These are phyloP conservation scores for Acanthamoeba castellanii DNA, from an alignment of 208 protist species.

Conservation along the genomic window DNA sequence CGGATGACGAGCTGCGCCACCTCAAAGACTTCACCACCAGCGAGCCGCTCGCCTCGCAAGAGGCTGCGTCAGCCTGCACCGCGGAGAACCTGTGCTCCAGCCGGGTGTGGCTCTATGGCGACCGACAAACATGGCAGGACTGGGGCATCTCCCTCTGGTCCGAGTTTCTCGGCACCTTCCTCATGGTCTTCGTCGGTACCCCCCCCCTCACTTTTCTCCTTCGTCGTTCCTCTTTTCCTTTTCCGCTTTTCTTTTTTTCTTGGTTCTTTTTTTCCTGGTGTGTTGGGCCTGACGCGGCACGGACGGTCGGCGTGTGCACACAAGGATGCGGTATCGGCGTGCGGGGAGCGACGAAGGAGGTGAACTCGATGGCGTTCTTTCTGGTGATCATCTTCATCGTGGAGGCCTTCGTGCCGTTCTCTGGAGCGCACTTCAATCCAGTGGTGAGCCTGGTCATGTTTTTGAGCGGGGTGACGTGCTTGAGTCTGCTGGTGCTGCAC, in stretches of 20 bases:
- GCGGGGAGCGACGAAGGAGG: neutral
- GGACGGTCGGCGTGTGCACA: neutral
- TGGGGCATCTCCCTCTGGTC: constrained; percentile 47
- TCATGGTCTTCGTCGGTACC: constrained; percentile 14
- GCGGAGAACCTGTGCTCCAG: neutral
- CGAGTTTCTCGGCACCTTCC: constrained; percentile 31
- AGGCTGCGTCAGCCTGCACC: neutral
- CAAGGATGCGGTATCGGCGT: neutral
- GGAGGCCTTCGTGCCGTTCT: constrained; percentile 27
- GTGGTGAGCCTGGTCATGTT: constrained; percentile 30
- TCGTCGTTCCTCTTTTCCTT: neutral
- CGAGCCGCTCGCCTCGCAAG: neutral
- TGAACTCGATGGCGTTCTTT: constrained; percentile 6
- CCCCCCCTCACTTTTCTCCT: neutral
- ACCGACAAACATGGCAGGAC: constrained; percentile 22
- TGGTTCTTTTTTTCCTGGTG: neutral
- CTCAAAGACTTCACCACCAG: neutral
- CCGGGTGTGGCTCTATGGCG: neutral
- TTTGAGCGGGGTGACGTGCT: neutral
- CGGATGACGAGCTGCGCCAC: neutral
- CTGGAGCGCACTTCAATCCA: constrained; percentile 15
- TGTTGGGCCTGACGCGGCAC: too few species aligned
- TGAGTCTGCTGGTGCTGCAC: constrained; percentile 2
- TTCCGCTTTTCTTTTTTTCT: neutral
- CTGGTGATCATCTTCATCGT: constrained; percentile 41